Evolutionary conservation across 768 basidiomycete genomes (phyloP), one percentile per base, ranked within the genome.

Genomic region (Lactarius tabidus): DNA sequence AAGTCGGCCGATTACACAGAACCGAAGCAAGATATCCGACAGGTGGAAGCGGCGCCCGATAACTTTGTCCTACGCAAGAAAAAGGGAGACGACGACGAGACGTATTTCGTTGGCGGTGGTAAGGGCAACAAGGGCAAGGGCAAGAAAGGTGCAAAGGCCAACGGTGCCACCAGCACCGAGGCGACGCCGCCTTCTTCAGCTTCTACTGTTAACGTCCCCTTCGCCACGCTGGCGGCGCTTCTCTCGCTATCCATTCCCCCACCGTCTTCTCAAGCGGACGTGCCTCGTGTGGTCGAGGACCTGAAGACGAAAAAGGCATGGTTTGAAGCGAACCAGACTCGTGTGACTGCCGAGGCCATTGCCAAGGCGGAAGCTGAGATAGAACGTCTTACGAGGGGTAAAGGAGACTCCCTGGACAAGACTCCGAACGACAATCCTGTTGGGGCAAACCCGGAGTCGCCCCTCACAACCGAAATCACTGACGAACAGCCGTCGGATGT

Each of bases 261-360:
- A 29, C 97, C 97, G 0, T 81, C 85, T 20, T 88, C 88, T 14
- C 75, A 82, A 48, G 78, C 81, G 6, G 95, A 99, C 68, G 82
- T 95, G 38, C 83, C 87, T 60, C 90, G 93, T 60, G 85, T 93
- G 55, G 81, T 98, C 63, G 90, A 92, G 72, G 92, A 97, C 74
- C 82, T 99, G 64, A 90, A 90, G 76, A 91, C 85, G 58, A 99
- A 98, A 83, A 95, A 95, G 79, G 82, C 87, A 28, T 98, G 95
- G 94, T 97, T 86, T 72, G 87, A 90, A 74, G 95, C 91, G 36
- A 98, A 98, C 78, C 94, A 95, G 76, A 84, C 83, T 31, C 85
- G 85, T 28, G 84, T 83, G 67, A 93, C 92, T 2, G 82, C 84
- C 6, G 90, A 91, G 72, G 91, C 91, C 70, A 79, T 94, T 58